Conservation (phyloP, 805 yeast genomes). For the Lachancea sp. region DNA sequence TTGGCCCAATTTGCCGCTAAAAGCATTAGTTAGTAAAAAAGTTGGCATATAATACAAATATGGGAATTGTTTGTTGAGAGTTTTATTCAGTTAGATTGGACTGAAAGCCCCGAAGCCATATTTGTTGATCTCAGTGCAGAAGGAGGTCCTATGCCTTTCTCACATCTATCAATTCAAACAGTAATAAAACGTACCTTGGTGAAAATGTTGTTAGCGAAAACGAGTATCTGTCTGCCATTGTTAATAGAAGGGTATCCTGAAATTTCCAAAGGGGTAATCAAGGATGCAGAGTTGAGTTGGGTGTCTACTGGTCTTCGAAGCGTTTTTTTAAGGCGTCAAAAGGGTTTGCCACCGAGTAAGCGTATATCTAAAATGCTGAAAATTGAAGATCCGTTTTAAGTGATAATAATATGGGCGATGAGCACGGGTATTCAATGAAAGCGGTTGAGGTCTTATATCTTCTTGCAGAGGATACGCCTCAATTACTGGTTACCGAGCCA, state of each 20-base stretch:
- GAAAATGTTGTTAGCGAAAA: slow-evolving; percentile 96
- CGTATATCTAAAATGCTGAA: background rate
- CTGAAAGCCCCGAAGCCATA: background rate
- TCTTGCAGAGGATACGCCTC: no score
- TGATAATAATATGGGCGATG: background rate
- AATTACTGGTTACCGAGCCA: no score
- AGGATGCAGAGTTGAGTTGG: no score
- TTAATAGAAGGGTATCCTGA: slow-evolving; percentile 4
- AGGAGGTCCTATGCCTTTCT: no score
- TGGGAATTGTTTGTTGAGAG: no score
- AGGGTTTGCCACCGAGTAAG: slow-evolving; percentile 14
- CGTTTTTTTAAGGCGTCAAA: background rate
- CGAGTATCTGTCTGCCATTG: slow-evolving; percentile 96
- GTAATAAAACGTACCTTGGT: slow-evolving; percentile 76
- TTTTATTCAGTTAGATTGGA: no score
- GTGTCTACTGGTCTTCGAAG: background rate
- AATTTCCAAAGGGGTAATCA: background rate
- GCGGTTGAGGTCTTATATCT: no score
- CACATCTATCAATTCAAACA: no score
- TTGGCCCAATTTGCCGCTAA: slow-evolving; percentile 92
- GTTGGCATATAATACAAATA: background rate
- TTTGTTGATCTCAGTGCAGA: no score
- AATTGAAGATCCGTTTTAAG: background rate
- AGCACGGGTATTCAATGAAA: background rate
- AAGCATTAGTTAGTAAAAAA: slow-evolving; percentile 10